phyloP scores from a whole-genome alignment of 2,329 filamentous ascomycete species.

The Aspergillus cejpii region DNA sequence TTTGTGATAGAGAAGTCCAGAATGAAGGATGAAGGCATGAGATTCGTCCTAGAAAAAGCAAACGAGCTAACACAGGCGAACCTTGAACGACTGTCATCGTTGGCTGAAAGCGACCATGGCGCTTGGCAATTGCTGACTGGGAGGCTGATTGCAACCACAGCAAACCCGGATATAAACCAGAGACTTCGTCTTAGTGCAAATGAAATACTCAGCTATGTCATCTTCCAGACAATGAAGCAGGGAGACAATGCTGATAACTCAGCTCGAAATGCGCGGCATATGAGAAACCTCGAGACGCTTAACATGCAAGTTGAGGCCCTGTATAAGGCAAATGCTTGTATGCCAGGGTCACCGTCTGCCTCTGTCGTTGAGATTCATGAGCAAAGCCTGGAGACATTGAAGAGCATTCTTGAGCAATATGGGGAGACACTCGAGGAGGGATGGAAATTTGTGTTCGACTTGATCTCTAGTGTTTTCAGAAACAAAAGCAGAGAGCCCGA shows the following conservation, averaged over 20 bases:
- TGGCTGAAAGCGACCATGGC: constrained; percentile 55
- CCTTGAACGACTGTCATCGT: constrained; percentile 63
- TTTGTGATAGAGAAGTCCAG: constrained; percentile 36
- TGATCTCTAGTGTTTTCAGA: constrained; percentile 75
- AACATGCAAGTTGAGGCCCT: constrained; percentile 56
- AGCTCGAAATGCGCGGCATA: constrained; percentile 57
- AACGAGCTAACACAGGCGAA: constrained; percentile 69
- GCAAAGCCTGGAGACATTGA: constrained; percentile 70
- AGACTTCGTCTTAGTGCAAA: constrained; percentile 48
- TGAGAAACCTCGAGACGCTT: constrained; percentile 63
- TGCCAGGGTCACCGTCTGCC: constrained; percentile 53
- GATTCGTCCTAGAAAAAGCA: constrained; percentile 62
- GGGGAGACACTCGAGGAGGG: constrained; percentile 76
- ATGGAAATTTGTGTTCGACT: constrained; percentile 79
- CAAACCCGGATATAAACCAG: constrained; percentile 34
- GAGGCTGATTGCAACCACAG: constrained; percentile 46
- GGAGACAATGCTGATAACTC: constrained; percentile 37
- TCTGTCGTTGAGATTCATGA: constrained; percentile 75
- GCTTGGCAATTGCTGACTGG: constrained; percentile 67
- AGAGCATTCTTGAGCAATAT: constrained; percentile 76
- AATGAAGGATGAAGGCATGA: constrained; percentile 41
- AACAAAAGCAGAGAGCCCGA: constrained; percentile 21
- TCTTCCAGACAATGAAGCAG: constrained; percentile 41
- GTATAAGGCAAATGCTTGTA: constrained; percentile 48
- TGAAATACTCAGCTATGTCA: constrained; percentile 51